Percentiles rank a stretch among this genome's conserved stretches.
Evolutionary conservation across 768 basidiomycete species (phyloP).

Genomic region (Lentinula detonsa): DNA sequence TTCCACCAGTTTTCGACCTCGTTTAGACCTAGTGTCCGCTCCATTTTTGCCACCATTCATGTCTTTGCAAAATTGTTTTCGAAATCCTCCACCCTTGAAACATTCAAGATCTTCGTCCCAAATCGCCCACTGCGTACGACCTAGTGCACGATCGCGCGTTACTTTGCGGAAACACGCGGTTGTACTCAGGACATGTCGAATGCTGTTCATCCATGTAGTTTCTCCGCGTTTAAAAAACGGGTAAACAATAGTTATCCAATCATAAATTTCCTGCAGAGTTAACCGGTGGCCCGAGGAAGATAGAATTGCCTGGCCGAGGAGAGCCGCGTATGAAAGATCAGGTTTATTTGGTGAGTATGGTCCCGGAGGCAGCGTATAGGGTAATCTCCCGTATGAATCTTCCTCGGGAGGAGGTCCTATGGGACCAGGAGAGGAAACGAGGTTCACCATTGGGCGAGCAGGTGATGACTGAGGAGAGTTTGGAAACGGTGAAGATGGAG

Average conservation of each 20-base stretch:
- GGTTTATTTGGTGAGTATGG: constrained; percentile 81
- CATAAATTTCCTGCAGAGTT: constrained; percentile 93
- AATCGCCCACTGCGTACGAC: constrained; percentile 86
- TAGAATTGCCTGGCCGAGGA: constrained; percentile 92
- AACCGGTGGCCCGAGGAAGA: constrained; percentile 79
- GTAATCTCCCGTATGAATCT: constrained; percentile 59
- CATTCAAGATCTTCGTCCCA: constrained; percentile 78
- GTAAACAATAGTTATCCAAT: constrained; percentile 91
- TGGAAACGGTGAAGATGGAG: constrained; percentile 55
- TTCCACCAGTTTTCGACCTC: constrained; percentile 12
- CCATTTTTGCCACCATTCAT: constrained; percentile 32
- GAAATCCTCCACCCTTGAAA: constrained; percentile 79
- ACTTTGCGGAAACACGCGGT: constrained; percentile 89
- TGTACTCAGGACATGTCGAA: constrained; percentile 93
- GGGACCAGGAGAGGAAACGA: constrained; percentile 82
- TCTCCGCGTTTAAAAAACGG: constrained; percentile 92
- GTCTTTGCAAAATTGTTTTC: constrained; percentile 53
- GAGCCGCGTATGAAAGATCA: constrained; percentile 85
- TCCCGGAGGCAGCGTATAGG: constrained; percentile 77
- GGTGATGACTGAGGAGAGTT: constrained; percentile 66
- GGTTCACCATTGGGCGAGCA: constrained; percentile 50
- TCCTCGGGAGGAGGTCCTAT: constrained; percentile 62
- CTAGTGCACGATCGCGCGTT: constrained; percentile 67
- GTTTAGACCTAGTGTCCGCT: constrained; percentile 21
- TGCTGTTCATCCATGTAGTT: constrained; percentile 96